phyloP scores from a whole-genome alignment of 75 land plant species.

The Isoetes taiwanensis region DNA sequence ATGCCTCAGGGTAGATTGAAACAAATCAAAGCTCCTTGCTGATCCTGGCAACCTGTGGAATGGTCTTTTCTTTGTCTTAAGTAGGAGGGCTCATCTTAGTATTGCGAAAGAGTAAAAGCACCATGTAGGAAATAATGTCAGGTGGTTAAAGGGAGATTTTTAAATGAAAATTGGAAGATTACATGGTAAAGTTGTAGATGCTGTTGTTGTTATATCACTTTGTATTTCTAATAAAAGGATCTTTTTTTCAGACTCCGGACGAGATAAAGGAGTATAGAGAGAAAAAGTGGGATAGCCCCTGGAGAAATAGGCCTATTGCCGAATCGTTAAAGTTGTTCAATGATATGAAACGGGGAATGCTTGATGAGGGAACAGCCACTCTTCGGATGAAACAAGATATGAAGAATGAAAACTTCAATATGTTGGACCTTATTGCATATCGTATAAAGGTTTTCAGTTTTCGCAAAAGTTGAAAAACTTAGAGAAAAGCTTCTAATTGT shows the following conservation, averaged over 20 bases:
- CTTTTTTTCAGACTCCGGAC: conserved; percentile 55
- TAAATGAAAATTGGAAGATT: too few relatives aligned
- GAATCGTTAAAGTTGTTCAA: conserved; percentile 84
- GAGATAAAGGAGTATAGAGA: conserved; percentile 83
- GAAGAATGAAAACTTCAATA: conserved; percentile 92
- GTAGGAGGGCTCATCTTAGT: too few relatives aligned
- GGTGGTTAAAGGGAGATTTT: too few relatives aligned
- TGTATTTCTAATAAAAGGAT: too few relatives aligned
- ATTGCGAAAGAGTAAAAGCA: too few relatives aligned
- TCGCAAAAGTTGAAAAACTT: neutral
- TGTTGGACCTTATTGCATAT: conserved; percentile 97
- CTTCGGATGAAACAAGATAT: conserved; percentile 95
- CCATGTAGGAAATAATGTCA: too few relatives aligned
- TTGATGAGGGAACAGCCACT: conserved; percentile 94
- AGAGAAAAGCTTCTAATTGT: neutral
- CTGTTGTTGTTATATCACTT: too few relatives aligned
- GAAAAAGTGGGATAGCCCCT: conserved; percentile 87
- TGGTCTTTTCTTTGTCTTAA: too few relatives aligned
- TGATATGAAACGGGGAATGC: conserved; percentile 74
- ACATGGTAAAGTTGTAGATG: too few relatives aligned
- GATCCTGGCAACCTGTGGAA: too few relatives aligned
- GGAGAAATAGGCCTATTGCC: conserved; percentile 89
- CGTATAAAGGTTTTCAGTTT: conserved; percentile 64
- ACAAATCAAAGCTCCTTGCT: too few relatives aligned
- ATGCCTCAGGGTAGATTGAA: too few relatives aligned